These are phyloP conservation scores for Colletotrichum falcatum DNA, from an alignment of 2,329 filamentous ascomycete genomes.

Conservation along the genomic window DNA sequence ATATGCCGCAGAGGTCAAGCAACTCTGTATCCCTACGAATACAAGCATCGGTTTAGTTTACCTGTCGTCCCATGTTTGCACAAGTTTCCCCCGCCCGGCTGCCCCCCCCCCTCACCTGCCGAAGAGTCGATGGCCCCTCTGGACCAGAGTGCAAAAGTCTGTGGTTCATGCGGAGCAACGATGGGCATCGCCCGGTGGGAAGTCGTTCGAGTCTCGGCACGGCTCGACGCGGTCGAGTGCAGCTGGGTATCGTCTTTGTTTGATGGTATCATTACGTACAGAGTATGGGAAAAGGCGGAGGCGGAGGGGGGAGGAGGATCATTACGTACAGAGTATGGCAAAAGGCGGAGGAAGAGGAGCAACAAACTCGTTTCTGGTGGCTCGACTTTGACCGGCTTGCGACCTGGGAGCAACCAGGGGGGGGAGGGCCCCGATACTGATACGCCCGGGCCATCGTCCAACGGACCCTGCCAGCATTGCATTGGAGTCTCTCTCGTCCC, in stretches of 20 bases:
- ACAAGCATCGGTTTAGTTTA: background rate
- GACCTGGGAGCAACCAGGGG: background rate
- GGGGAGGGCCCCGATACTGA: no score
- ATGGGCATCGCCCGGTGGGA: background rate
- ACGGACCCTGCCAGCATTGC: background rate
- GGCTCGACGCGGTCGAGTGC: background rate
- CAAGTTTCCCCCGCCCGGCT: background rate
- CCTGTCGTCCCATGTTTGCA: constrained; percentile 17
- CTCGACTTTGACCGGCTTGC: background rate
- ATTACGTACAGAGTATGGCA: no score
- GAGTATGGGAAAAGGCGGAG: background rate
- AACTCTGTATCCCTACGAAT: no score
- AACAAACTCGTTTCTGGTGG: no score
- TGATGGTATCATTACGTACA: background rate
- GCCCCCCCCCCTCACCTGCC: constrained; percentile 23
- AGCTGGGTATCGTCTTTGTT: background rate
- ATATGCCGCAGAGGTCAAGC: no score
- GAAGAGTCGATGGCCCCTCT: constrained; percentile 33
- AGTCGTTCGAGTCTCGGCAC: background rate
- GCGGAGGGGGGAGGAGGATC: no score
- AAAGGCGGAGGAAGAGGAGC: no score
- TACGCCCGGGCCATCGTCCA: background rate
- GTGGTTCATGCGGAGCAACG: constrained; percentile 22
- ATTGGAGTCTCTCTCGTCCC: background rate
- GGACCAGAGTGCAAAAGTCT: background rate